Evolutionary conservation across 192 early-diverging fungal species (phyloP), one percentile per base, ranked within the genome.

Genomic region (Coemansia interrupta): DNA sequence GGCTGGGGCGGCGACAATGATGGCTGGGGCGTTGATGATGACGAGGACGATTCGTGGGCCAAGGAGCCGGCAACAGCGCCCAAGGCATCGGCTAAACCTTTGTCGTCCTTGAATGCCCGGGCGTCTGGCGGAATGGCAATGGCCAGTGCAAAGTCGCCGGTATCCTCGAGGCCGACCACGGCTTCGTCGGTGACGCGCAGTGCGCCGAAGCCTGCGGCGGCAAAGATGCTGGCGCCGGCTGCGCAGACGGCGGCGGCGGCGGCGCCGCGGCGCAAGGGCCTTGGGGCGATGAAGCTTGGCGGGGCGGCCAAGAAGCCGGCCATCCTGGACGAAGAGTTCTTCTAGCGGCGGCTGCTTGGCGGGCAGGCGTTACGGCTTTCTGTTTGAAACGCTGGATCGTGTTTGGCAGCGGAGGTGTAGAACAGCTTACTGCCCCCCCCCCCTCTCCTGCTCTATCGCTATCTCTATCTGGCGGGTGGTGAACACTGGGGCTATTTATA

Each of bases 261-360:
- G n/a, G 38, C 30, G 20, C 54, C 58, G 38, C 59, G 66, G 19
- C 72, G 72, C 48, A 75, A 68, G 53, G 72, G 72, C 1, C 56
- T 75, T 15, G 72, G 72, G 10, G 72, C 72, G 2, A 75, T 75
- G 72, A 75, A 75, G 51, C 66, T 75, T 2, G 62, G 72, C 10
- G 72, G 72, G 0, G 53, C 43, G 29, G 46, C 66, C 17, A 75
- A 75, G 47, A 61, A 38, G 15, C 53, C 54, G 19, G 26, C 59
- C 2, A 48, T 56, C 9, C 51, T 49, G 0, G 63, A 71, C 22
- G 69, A 55, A 0, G 40, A 59, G 13, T 45, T 63, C 4, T 60
- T 26, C 26, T 26, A 26, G 26, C 1, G 4, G 4, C 1, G 26
- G 26, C 2, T 26, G 26, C 4, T 26, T 26, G n/a, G n/a, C n/a